Conservation (phyloP, 2,329 filamentous ascomycete genomes). For the Cercospora zeae-maydis region DNA sequence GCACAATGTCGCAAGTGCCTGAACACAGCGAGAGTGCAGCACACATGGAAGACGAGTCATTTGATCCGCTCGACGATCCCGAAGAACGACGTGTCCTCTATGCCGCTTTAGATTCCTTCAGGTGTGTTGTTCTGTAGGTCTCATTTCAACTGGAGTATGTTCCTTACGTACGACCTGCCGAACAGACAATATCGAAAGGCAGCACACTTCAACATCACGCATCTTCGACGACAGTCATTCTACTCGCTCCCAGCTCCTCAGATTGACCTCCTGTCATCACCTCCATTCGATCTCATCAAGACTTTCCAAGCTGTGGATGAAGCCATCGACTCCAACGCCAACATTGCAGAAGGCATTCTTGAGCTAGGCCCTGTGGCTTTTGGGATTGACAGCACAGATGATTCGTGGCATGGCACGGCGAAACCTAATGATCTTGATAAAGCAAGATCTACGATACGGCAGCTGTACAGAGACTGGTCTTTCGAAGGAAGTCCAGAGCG, state of each 20-base stretch:
- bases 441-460: slow-evolving; percentile 83
- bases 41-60: neutral
- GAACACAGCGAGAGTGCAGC: neutral
- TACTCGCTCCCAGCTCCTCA: slow-evolving; percentile 83
- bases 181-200: slow-evolving; percentile 64
- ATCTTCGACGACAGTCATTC: slow-evolving; percentile 85
- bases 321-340: slow-evolving; percentile 83
- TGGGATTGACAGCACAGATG: slow-evolving; percentile 45
- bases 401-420: slow-evolving; percentile 66
- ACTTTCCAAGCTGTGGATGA: slow-evolving; percentile 76
- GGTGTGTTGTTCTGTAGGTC: slow-evolving; percentile 51
- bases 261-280: slow-evolving; percentile 74
- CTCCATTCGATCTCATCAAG: slow-evolving; percentile 78
- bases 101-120: slow-evolving; percentile 81
- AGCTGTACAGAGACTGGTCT: slow-evolving; percentile 95
- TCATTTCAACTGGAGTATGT: slow-evolving; percentile 11
- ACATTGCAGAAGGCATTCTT: slow-evolving; percentile 75
- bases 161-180: neutral
- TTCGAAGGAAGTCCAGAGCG: slow-evolving; percentile 71
- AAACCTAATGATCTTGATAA: slow-evolving; percentile 79
- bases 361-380: slow-evolving; percentile 66
- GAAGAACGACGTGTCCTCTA: slow-evolving; percentile 79
- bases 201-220: slow-evolving; percentile 86
- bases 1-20: neutral
- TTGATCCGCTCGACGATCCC: slow-evolving; percentile 63